Evolutionary conservation across 257 asterid genomes (phyloP).

Genomic region (Nicotiana tabacum): DNA sequence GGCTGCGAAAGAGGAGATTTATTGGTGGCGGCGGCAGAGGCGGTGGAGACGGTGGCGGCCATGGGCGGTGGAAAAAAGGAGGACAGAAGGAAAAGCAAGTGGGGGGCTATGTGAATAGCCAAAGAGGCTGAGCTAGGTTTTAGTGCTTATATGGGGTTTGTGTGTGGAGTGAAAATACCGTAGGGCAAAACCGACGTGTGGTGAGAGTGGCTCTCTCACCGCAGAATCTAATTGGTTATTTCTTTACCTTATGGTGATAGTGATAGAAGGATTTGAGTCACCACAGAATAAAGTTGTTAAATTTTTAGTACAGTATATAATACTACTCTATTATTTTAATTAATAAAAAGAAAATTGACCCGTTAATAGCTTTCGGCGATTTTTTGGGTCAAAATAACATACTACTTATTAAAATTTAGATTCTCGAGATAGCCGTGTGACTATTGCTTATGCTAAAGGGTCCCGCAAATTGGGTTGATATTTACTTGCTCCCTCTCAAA

Average conservation of each 20-base stretch:
- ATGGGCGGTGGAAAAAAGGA: slow-evolving; percentile 7
- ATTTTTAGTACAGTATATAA: no score
- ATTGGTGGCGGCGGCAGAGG: slow-evolving; percentile 19
- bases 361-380: not conserved
- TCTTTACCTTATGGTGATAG: not conserved
- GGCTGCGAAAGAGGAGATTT: slow-evolving; percentile 16
- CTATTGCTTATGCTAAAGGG: not conserved
- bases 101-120: slow-evolving; percentile 31
- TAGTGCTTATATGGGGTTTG: slow-evolving; percentile 8
- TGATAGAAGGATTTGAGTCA: no score
- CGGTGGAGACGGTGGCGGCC: slow-evolving; percentile 30
- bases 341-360: not conserved
- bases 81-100: not conserved
- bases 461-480: no score
- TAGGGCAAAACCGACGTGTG: not conserved
- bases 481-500: no score
- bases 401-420: not conserved
- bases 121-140: slow-evolving; percentile 32
- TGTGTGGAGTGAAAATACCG: not conserved
- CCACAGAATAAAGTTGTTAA: not conserved
- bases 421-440: not conserved
- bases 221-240: not conserved
- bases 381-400: not conserved
- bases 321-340: no score
- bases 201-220: not conserved